phyloP scores from a whole-genome alignment of 441 rosid genomes.

The Adansonia rubrostipa region DNA sequence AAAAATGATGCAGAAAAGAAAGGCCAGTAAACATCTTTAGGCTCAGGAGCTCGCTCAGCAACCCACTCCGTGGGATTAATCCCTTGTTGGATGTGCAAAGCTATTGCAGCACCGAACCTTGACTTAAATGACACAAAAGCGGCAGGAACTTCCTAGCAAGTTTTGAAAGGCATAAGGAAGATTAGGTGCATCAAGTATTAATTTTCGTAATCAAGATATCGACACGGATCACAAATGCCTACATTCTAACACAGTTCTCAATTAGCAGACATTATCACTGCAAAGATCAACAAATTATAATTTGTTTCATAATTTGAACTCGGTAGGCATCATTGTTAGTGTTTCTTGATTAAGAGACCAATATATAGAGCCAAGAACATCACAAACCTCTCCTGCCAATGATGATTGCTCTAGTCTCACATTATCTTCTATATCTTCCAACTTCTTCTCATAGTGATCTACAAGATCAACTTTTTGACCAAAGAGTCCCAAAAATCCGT shows the following conservation, averaged over 20 bases:
- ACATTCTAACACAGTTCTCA: not conserved
- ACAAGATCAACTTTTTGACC: conserved; percentile 66
- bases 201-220: conserved; percentile 6
- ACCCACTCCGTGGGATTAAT: conserved; percentile 86
- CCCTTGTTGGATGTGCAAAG: conserved; percentile 77
- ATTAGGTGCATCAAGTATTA: conserved; percentile 26
- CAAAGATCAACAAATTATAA: not conserved
- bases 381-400: conserved; percentile 64
- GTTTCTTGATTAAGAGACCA: conserved; percentile 7
- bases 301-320: not conserved
- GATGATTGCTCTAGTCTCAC: conserved; percentile 63
- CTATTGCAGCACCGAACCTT: conserved; percentile 78
- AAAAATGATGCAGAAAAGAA: conserved; percentile 87
- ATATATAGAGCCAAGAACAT: conserved; percentile 15
- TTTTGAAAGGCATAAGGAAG: conserved; percentile 31
- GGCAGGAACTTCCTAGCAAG: conserved; percentile 76
- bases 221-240: not conserved
- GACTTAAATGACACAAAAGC: conserved; percentile 93
- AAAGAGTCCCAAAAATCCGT: conserved; percentile 73
- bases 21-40: conserved; percentile 84
- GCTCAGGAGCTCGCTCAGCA: conserved; percentile 89
- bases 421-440: conserved; percentile 65
- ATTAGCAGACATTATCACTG: not conserved
- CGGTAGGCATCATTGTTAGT: not conserved
- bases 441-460: conserved; percentile 64